phyloP scores from a whole-genome alignment of 441 rosid genomes.

The Pelargonium exstipulatum region DNA sequence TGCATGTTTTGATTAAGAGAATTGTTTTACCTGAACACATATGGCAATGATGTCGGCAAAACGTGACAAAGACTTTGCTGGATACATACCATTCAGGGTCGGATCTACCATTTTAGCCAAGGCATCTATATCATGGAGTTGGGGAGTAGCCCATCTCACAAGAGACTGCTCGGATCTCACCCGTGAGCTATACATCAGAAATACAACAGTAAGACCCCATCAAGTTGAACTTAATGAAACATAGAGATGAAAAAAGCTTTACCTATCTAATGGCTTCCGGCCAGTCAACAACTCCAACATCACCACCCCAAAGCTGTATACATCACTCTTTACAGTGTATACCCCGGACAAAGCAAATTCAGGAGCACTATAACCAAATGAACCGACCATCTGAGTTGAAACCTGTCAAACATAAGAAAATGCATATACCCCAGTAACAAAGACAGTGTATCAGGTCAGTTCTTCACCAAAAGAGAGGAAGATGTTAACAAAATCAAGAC shows the following conservation, averaged over 20 bases:
- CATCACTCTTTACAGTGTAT: conserved; percentile 78
- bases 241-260: too few relatives aligned
- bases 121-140: conserved; percentile 88
- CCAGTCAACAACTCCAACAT: conserved; percentile 97
- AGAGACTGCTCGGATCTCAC: conserved; percentile 78
- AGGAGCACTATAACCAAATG: conserved; percentile 90
- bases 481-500: too few relatives aligned
- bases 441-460: background rate
- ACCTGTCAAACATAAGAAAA: background rate
- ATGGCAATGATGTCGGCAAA: conserved; percentile 88
- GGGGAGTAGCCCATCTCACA: conserved; percentile 96
- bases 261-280: conserved; percentile 79
- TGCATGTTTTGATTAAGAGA: too few relatives aligned
- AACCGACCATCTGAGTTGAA: conserved; percentile 4
- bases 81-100: conserved; percentile 62
- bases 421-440: background rate
- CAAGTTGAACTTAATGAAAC: background rate
- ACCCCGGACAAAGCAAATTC: conserved; percentile 75
- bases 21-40: conserved; percentile 93
- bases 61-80: conserved; percentile 79
- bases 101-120: conserved; percentile 94
- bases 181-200: conserved; percentile 37
- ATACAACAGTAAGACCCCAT: background rate
- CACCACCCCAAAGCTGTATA: conserved; percentile 92
- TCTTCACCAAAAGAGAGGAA: too few relatives aligned